Evolutionary conservation across 2,329 filamentous ascomycete species (phyloP).

Genomic region (Coniochaeta sp.): DNA sequence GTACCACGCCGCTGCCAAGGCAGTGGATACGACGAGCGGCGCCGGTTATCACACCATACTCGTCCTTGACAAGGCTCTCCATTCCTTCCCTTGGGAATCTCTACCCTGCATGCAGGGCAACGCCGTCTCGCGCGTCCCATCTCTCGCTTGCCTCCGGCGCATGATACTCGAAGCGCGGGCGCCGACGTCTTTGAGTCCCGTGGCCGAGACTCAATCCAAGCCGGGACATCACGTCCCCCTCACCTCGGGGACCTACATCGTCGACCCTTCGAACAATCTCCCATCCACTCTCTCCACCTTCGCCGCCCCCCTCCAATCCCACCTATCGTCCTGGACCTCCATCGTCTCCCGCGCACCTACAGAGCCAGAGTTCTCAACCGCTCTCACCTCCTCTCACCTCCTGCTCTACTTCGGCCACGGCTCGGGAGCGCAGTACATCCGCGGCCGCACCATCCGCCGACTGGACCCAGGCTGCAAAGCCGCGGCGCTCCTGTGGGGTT

Average conservation of each 20-base stretch:
- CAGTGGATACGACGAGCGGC: constrained; percentile 27
- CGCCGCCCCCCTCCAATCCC: constrained; percentile 50
- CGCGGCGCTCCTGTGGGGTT: constrained; percentile 86
- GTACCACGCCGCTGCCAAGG: constrained; percentile 56
- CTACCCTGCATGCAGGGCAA: constrained; percentile 74
- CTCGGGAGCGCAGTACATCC: constrained; percentile 89
- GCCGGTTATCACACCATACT: constrained; percentile 68
- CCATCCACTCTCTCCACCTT: constrained; percentile 73
- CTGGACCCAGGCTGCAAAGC: constrained; percentile 63
- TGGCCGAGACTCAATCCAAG: constrained; percentile 10
- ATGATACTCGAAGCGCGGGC: constrained; percentile 54
- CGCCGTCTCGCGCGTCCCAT: constrained; percentile 82
- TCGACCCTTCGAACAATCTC: constrained; percentile 85
- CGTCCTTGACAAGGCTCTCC: constrained; percentile 84
- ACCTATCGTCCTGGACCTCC: constrained; percentile 64
- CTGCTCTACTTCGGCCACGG: constrained; percentile 96
- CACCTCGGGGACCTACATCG: constrained; percentile 63
- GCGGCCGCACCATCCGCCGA: constrained; percentile 71
- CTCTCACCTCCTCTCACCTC: constrained; percentile 60
- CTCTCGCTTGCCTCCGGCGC: constrained; percentile 72
- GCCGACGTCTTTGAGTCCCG: constrained; percentile 13
- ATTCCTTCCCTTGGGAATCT: constrained; percentile 93
- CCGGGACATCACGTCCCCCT: constrained; percentile 48
- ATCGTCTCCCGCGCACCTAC: constrained; percentile 63
- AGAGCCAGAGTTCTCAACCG: constrained; percentile 68